Percentiles rank a stretch among this genome's conserved stretches.
Conservation (phyloP, 345 rosid genomes). For the Nasturtium officinale region DNA sequence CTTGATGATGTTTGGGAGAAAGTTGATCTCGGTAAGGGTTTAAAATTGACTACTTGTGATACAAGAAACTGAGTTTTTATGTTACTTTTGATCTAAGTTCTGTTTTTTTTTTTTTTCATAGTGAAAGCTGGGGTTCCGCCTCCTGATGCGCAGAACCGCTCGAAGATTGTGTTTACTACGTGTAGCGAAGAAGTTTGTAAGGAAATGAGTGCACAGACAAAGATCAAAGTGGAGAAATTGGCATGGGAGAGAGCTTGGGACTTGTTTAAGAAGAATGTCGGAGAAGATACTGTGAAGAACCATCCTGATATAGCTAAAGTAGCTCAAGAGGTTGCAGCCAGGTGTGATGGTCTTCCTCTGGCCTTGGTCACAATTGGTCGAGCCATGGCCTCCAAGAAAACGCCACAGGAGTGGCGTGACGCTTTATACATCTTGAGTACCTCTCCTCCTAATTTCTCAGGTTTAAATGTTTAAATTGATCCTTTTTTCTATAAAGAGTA, state of each 20-base stretch:
- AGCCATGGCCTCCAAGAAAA: conserved; percentile 47
- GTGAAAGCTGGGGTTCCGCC: conserved; percentile 43
- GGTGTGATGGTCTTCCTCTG: conserved; percentile 44
- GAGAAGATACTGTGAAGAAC: conserved; percentile 35
- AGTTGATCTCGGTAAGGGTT: conserved; percentile 42
- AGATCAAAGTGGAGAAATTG: conserved; percentile 43
- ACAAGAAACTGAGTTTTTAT: not conserved
- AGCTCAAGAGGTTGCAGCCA: conserved; percentile 41
- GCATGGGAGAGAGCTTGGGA: conserved; percentile 41
- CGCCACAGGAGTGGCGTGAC: conserved; percentile 42
- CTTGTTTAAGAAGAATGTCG: conserved; percentile 45
- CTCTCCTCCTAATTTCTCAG: conserved; percentile 47
- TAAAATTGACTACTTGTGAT: not conserved
- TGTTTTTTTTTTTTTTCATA: not conserved
- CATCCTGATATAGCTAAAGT: conserved; percentile 43
- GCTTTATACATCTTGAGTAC: conserved; percentile 45
- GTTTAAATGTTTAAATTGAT: conserved; percentile 1
- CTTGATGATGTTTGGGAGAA: conserved; percentile 50
- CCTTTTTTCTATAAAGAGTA: not conserved
- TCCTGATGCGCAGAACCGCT: conserved; percentile 33
- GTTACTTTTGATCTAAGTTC: not conserved
- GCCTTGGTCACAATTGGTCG: conserved; percentile 46
- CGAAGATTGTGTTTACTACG: conserved; percentile 43
- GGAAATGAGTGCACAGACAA: conserved; percentile 42
- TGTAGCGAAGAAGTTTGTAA: conserved; percentile 43